Conservation (phyloP, 78 protist genomes). For the Trichosphaerium sp. region DNA sequence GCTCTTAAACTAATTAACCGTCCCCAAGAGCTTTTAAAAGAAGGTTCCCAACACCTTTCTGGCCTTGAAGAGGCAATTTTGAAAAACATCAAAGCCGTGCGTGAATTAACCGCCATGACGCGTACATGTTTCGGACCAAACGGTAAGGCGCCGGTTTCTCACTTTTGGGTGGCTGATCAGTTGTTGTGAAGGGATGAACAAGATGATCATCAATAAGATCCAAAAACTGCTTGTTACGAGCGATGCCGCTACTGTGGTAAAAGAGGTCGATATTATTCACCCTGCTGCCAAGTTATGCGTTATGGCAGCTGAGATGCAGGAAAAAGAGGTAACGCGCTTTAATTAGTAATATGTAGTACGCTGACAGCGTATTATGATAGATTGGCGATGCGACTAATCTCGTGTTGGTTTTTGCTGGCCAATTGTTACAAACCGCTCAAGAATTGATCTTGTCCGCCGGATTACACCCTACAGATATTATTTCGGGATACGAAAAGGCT, state of each 20-base stretch:
- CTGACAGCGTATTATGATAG: conserved; percentile 1
- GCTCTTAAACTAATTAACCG: too few relatives aligned
- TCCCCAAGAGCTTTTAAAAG: conserved; percentile 62
- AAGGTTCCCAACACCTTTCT: conserved; percentile 50
- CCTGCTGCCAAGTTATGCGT: conserved; percentile 98
- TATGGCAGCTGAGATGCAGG: conserved; percentile 88
- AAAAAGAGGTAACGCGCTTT: conserved; percentile 66
- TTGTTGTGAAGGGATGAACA: conserved; percentile 71
- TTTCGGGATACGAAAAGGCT: conserved; percentile 77
- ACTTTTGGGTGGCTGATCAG: background rate
- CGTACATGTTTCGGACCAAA: conserved; percentile 97
- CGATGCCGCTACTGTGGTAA: conserved; percentile 96
- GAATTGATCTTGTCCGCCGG: conserved; percentile 76
- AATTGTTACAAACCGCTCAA: conserved; percentile 87
- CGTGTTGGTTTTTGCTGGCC: conserved; percentile 92
- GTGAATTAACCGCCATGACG: conserved; percentile 75
- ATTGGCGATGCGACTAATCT: conserved; percentile 97
- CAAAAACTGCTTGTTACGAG: conserved; percentile 96
- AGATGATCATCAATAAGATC: conserved; percentile 94
- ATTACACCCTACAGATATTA: conserved; percentile 80
- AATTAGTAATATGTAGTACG: background rate
- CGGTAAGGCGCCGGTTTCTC: conserved; percentile 48
- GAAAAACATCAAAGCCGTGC: conserved; percentile 89
- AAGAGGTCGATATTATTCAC: conserved; percentile 89
- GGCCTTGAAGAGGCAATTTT: conserved; percentile 91